Evolutionary conservation across 225 moss, liverwort and hornwort genomes (phyloP).

Genomic region (Bryum argenteum): DNA sequence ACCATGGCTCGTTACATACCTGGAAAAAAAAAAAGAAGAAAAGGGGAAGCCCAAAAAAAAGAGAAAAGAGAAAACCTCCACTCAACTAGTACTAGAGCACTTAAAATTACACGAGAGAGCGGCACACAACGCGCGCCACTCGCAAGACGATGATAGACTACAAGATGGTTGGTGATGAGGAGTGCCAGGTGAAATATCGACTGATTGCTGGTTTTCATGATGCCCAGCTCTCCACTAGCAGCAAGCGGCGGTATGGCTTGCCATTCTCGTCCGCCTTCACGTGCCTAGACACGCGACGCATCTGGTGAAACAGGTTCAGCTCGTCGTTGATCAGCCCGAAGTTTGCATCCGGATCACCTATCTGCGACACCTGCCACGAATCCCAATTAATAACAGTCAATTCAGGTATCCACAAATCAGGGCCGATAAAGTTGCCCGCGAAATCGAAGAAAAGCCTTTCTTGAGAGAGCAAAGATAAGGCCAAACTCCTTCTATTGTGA

Average conservation of each 20-base stretch:
- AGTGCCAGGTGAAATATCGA: conserved; percentile 19
- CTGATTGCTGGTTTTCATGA: conserved; percentile 26
- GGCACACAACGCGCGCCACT: conserved; percentile 7
- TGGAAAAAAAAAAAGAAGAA: conserved; percentile 24
- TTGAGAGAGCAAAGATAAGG: too few relatives aligned
- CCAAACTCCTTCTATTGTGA: too few relatives aligned
- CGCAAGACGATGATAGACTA: conserved; percentile 17
- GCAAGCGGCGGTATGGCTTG: conserved; percentile 69
- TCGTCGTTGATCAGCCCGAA: conserved; percentile 77
- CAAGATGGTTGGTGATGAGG: conserved; percentile 4
- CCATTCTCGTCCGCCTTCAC: conserved; percentile 63
- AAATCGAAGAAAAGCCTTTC: too few relatives aligned
- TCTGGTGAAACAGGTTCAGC: conserved; percentile 76
- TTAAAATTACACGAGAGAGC: conserved; percentile 39
- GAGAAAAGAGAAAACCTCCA: conserved; percentile 1
- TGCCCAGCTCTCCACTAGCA: conserved; percentile 66
- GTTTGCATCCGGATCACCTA: conserved; percentile 76
- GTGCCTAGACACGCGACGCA: conserved; percentile 67
- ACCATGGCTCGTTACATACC: conserved; percentile 28
- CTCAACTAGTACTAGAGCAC: conserved; percentile 11
- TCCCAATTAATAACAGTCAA: background rate
- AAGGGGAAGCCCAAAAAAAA: conserved; percentile 7
- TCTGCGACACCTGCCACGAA: conserved; percentile 51
- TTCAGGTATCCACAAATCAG: too few relatives aligned
- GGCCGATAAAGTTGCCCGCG: too few relatives aligned